Percentiles rank a stretch among this genome's conserved stretches.
These are phyloP conservation scores for Scolecobasidium constrictum DNA, from an alignment of 2,329 filamentous ascomycete genomes.

Conservation along the genomic window DNA sequence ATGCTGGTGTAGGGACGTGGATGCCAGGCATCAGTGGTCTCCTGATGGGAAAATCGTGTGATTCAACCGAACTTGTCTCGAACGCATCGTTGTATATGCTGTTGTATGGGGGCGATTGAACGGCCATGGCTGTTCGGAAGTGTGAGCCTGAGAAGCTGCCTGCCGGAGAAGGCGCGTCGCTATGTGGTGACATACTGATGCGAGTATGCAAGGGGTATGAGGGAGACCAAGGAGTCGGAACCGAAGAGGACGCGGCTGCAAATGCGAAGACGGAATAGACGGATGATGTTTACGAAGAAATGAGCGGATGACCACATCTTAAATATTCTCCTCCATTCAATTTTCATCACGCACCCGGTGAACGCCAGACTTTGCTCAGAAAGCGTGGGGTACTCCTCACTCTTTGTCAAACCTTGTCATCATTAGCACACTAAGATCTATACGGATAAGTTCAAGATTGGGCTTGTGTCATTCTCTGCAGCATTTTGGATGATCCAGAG, in stretches of 20 bases:
- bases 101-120: constrained; percentile 21
- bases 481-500: too few species aligned
- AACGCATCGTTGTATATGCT: constrained; percentile 22
- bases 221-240: neutral
- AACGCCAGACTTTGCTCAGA: too few species aligned
- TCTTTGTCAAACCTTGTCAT: too few species aligned
- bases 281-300: too few species aligned
- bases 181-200: constrained; percentile 11
- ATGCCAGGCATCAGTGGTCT: constrained; percentile 29
- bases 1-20: constrained; percentile 34
- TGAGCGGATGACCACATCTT: too few species aligned
- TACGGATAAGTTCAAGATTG: too few species aligned
- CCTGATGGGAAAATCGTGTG: constrained; percentile 20
- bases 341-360: too few species aligned
- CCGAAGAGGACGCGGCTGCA: neutral
- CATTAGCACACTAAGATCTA: too few species aligned
- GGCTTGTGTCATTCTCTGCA: too few species aligned
- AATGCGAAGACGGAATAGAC: neutral
- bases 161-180: constrained; percentile 10
- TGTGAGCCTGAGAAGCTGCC: constrained; percentile 10
- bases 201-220: neutral
- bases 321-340: too few species aligned
- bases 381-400: too few species aligned
- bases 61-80: constrained; percentile 26
- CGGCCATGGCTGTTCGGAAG: constrained; percentile 14